Percentiles rank a stretch among this genome's conserved stretches.
These are phyloP conservation scores for Drechslerella coelobrocha DNA, from an alignment of 2,329 filamentous ascomycete species.

Conservation along the genomic window DNA sequence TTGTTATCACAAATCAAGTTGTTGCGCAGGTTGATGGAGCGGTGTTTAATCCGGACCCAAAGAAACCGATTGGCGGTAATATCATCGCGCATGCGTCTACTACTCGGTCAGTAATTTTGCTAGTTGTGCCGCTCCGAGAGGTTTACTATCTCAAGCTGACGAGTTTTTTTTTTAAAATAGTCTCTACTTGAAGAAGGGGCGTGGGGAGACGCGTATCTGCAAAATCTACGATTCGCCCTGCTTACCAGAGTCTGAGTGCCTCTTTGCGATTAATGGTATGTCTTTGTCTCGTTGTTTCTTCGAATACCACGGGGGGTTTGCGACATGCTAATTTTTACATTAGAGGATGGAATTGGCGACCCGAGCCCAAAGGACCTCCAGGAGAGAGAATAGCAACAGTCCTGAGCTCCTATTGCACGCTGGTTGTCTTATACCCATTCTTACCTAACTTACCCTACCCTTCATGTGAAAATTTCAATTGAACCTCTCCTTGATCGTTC, in stretches of 20 bases:
- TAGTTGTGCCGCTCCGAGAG: background rate
- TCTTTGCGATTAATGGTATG: slow-evolving; percentile 82
- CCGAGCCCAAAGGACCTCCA: slow-evolving; percentile 94
- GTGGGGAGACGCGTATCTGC: slow-evolving; percentile 93
- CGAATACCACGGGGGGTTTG: background rate
- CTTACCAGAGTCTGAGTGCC: slow-evolving; percentile 90
- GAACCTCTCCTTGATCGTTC: too few species aligned
- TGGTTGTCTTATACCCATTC: background rate
- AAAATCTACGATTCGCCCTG: slow-evolving; percentile 99
- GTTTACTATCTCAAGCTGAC: background rate
- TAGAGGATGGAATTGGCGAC: slow-evolving; percentile 92
- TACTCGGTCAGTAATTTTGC: slow-evolving; percentile 62
- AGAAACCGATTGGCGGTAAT: slow-evolving; percentile 98
- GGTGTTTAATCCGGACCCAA: slow-evolving; percentile 99
- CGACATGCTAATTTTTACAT: slow-evolving; percentile 14
- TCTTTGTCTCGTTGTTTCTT: slow-evolving; percentile 4
- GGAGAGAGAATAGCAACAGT: slow-evolving; percentile 61
- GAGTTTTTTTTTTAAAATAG: too few species aligned
- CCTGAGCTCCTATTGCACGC: background rate
- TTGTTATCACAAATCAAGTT: slow-evolving; percentile 98
- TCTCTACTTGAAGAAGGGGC: slow-evolving; percentile 92
- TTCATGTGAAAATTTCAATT: too few species aligned
- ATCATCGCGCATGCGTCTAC: slow-evolving; percentile 98
- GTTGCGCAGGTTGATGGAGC: slow-evolving; percentile 96
- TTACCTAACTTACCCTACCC: too few species aligned